These are phyloP conservation scores for Psophocarpus tetragonolobus DNA, from an alignment of 306 rosid species.

Conservation along the genomic window DNA sequence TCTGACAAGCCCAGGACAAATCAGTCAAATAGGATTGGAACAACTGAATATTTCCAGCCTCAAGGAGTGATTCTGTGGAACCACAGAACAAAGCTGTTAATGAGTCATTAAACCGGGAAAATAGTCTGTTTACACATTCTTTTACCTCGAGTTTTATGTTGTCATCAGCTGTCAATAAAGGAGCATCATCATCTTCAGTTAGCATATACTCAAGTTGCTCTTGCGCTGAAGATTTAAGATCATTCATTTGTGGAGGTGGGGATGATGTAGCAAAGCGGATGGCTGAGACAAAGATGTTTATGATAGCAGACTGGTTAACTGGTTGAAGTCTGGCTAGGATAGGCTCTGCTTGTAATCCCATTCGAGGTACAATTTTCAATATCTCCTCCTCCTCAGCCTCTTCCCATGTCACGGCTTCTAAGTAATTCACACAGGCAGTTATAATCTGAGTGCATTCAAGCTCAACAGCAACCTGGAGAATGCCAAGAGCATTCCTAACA, in stretches of 20 bases:
- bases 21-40: constrained; percentile 67
- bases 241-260: constrained; percentile 58
- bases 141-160: constrained; percentile 66
- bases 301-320: constrained; percentile 57
- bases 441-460: constrained; percentile 74
- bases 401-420: constrained; percentile 96
- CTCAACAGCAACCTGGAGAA: constrained; percentile 77
- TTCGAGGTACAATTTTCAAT: constrained; percentile 64
- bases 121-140: constrained; percentile 65
- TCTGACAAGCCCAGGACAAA: constrained; percentile 80
- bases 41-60: constrained; percentile 48
- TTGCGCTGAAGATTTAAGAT: constrained; percentile 86
- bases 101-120: constrained; percentile 53
- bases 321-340: constrained; percentile 95
- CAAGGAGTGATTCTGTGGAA: constrained; percentile 47
- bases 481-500: constrained; percentile 77
- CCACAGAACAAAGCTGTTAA: constrained; percentile 56
- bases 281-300: constrained; percentile 65
- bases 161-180: constrained; percentile 66
- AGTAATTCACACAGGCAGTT: constrained; percentile 73
- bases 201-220: constrained; percentile 97
- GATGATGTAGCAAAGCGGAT: constrained; percentile 79
- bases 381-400: constrained; percentile 97
- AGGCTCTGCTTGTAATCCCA: constrained; percentile 75
- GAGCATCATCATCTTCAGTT: constrained; percentile 87